Conservation (phyloP, 371 early-diverging fungal species). For the Mortierella sp. region DNA sequence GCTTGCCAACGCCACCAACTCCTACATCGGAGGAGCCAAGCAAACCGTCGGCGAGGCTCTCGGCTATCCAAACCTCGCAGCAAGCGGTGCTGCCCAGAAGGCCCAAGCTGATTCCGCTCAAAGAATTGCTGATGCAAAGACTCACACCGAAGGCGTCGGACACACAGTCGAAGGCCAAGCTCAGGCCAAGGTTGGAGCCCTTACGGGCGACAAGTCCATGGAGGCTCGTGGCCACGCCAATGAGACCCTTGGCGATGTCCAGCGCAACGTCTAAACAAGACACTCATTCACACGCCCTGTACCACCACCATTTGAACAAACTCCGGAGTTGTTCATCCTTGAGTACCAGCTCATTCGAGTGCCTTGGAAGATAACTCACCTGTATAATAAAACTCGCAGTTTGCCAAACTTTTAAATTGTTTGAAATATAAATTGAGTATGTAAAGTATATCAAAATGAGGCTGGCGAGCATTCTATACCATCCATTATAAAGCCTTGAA, state of each 20-base stretch:
- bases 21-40: constrained; percentile 43
- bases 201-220: constrained; percentile 56
- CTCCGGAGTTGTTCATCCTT: too few relatives aligned
- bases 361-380: too few relatives aligned
- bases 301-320: constrained; percentile 19
- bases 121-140: constrained; percentile 33
- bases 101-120: constrained; percentile 34
- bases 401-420: too few relatives aligned
- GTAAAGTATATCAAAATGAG: too few relatives aligned
- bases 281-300: too few relatives aligned
- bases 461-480: too few relatives aligned
- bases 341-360: too few relatives aligned
- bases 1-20: background rate
- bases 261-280: too few relatives aligned
- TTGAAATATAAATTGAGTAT: too few relatives aligned
- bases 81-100: constrained; percentile 38
- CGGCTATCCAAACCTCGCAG: constrained; percentile 31
- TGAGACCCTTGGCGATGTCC: constrained; percentile 47
- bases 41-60: constrained; percentile 31
- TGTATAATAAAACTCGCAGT: too few relatives aligned
- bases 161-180: constrained; percentile 57
- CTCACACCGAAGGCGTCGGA: constrained; percentile 36
- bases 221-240: constrained; percentile 58
- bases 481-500: too few relatives aligned
- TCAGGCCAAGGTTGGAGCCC: constrained; percentile 59